Evolutionary conservation across 106 monocot species (phyloP).

Genomic region (Xerophyta viscosa): DNA sequence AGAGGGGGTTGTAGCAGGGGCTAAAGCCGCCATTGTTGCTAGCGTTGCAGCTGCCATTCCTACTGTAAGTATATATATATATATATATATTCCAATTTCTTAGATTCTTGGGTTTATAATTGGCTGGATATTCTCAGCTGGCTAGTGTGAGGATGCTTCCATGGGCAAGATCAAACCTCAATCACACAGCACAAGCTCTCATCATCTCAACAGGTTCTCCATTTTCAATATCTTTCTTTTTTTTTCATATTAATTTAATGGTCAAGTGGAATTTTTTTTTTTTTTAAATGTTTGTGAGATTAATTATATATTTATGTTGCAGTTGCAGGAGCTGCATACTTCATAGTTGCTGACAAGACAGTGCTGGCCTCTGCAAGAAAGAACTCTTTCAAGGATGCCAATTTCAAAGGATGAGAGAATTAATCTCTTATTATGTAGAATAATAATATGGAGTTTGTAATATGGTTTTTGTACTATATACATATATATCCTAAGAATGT

Average conservation of each 20-base stretch:
- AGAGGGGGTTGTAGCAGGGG: constrained; percentile 89
- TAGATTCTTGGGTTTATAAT: too few relatives aligned
- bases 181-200: constrained; percentile 82
- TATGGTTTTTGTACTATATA: too few relatives aligned
- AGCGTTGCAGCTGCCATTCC: constrained; percentile 67
- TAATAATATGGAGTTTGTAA: too few relatives aligned
- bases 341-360: constrained; percentile 87
- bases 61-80: constrained; percentile 33
- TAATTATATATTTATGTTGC: constrained; percentile 13
- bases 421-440: too few relatives aligned
- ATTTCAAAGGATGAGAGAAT: too few relatives aligned
- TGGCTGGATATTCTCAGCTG: constrained; percentile 20
- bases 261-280: too few relatives aligned
- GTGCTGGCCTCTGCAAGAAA: constrained; percentile 69
- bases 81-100: too few relatives aligned
- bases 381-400: constrained; percentile 59
- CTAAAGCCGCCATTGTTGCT: constrained; percentile 70
- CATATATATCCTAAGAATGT: too few relatives aligned
- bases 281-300: too few relatives aligned
- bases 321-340: constrained; percentile 81
- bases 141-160: constrained; percentile 90
- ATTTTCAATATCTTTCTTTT: too few relatives aligned
- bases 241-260: neutral
- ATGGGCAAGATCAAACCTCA: constrained; percentile 77
- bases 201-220: constrained; percentile 68